Base-by-base conservation (phyloP, 108 stramenopile species). In the Fragilariopsis cylindrus region DNA sequence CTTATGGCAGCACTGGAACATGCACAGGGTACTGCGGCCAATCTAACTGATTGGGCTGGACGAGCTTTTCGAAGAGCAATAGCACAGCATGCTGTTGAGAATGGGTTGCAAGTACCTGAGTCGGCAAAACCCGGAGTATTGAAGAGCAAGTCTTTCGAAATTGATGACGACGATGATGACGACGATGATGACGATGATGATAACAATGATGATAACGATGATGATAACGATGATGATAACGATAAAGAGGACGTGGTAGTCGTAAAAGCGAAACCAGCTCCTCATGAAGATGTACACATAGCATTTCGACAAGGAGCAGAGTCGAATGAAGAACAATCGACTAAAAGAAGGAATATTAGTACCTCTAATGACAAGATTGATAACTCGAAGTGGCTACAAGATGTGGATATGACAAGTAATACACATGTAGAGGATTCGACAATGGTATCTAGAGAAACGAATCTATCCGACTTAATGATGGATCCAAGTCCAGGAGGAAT, bases 41-140 rank as follows among this genome's bases (percentile, higher is more conserved):
- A 81, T 58, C 72, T 98, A 30, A 93, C 96, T 13, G 79, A 85
- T 65, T 98, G 98, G 98, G 98, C 98, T 13, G 98, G 93, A 3
- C 73, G 90, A 49, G 96, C 92, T 8, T 89, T 98, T 55, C 93
- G 92, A 48, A 80, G 92, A 42, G 96, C 96, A 11, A 83, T 98
- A 47, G 81, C 85, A 1, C 74, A 81, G n/a, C 92, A 90, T 76
- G 74, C 81, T 4, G 81, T 63, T 19, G 85, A 88, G 58, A 75
- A 71, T 21, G 86, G 65, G 13, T 19, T 54, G 54, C 30, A 46
- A 40, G 46, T 78, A 56, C 71, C 64, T 4, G 64, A 75, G 15
- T 55, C 48, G 7, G 54, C 62, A 4, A 77, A 21, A 57, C 43
- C 70, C 5, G 65, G 47, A 62, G 50, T 50, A 8, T 49, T 69